Evolutionary conservation across 352 stramenopile genomes (phyloP).

Genomic region (Globisporangium radiosum): DNA sequence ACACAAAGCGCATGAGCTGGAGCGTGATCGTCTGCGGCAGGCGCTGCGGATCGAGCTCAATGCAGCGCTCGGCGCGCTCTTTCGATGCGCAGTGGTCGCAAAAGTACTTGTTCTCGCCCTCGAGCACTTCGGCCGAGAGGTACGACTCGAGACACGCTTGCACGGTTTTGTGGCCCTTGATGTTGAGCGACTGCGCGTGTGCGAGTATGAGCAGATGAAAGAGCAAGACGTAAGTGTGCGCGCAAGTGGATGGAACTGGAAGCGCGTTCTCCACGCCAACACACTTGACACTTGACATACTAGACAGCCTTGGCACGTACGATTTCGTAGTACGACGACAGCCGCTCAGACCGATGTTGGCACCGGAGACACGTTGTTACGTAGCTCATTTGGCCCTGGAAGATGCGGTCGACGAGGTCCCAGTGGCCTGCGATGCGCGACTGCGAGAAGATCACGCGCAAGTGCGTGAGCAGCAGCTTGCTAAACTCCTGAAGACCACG

Average conservation of each 20-base stretch:
- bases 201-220: neutral
- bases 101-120: slow-evolving; percentile 86
- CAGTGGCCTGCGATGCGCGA: slow-evolving; percentile 44
- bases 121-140: slow-evolving; percentile 60
- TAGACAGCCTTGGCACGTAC: slow-evolving; percentile 18
- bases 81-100: slow-evolving; percentile 74
- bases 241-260: no score
- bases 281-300: neutral
- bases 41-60: slow-evolving; percentile 50
- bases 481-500: slow-evolving; percentile 65
- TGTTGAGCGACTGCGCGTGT: slow-evolving; percentile 57
- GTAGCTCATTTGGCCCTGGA: slow-evolving; percentile 80
- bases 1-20: slow-evolving; percentile 84
- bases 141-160: slow-evolving; percentile 69
- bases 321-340: slow-evolving; percentile 80
- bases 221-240: no score
- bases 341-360: slow-evolving; percentile 50
- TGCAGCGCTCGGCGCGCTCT: slow-evolving; percentile 63
- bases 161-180: slow-evolving; percentile 75
- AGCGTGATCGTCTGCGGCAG: slow-evolving; percentile 70
- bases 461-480: slow-evolving; percentile 75
- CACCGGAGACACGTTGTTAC: slow-evolving; percentile 78
- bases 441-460: slow-evolving; percentile 72
- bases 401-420: slow-evolving; percentile 69
- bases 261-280: neutral